Evolutionary conservation across 495 filamentous ascomycete species (phyloP).

Genomic region (Terfezia boudieri): DNA sequence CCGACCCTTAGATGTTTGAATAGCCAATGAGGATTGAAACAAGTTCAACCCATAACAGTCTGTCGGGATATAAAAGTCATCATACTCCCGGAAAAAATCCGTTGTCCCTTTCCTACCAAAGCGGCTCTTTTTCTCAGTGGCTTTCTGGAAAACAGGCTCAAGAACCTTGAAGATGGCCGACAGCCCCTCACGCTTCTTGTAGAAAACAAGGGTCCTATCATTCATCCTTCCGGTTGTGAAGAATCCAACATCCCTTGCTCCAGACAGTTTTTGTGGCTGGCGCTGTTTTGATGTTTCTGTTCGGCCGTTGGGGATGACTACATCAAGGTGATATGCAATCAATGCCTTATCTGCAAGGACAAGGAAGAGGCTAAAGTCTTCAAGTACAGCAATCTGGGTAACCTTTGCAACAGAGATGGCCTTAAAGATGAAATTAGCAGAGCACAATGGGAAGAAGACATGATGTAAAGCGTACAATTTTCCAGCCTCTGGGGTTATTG

Average conservation of each 20-base stretch:
- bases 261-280: conserved; percentile 79
- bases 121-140: conserved; percentile 49
- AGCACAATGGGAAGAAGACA: neutral
- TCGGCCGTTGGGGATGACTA: conserved; percentile 32
- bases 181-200: conserved; percentile 83
- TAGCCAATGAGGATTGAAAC: conserved; percentile 78
- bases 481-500: conserved; percentile 74
- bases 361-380: conserved; percentile 82
- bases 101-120: conserved; percentile 51
- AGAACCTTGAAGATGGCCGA: conserved; percentile 90
- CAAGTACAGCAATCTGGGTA: conserved; percentile 81
- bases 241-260: conserved; percentile 75
- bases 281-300: conserved; percentile 27
- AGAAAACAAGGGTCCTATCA: conserved; percentile 78
- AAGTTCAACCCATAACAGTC: conserved; percentile 90
- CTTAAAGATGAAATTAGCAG: conserved; percentile 23
- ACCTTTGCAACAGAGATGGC: conserved; percentile 53
- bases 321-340: conserved; percentile 85
- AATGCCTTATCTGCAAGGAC: conserved; percentile 77
- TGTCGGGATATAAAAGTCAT: conserved; percentile 96
- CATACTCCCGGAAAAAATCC: conserved; percentile 92
- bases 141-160: conserved; percentile 81
- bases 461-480: conserved; percentile 30
- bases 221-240: conserved; percentile 94
- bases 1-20: conserved; percentile 47